Evolutionary conservation across 2,329 filamentous ascomycete species (phyloP).

Genomic region (Tricladium varicosporioides): DNA sequence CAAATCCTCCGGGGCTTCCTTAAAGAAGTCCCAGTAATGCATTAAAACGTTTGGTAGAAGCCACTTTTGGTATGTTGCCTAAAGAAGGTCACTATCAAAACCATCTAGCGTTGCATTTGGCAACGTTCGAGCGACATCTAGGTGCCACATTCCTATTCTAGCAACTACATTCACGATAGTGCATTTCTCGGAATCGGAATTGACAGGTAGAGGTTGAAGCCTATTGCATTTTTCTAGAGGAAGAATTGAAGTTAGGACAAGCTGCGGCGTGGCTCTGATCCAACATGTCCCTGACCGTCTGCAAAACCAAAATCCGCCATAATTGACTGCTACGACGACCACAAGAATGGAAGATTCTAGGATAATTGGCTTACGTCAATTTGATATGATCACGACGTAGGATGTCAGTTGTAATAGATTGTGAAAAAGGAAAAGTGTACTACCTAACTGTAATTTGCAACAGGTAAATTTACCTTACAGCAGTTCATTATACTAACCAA

Average conservation of each 20-base stretch:
- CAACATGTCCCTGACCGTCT: neutral
- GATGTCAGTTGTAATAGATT: no score
- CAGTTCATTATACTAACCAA: no score
- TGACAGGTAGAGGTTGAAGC: slow-evolving; percentile 1
- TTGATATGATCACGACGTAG: no score
- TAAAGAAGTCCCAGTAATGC: neutral
- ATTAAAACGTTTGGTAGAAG: neutral
- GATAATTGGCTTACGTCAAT: no score
- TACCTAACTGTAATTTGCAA: no score
- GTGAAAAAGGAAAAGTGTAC: no score
- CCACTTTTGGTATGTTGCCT: neutral
- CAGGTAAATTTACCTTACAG: no score
- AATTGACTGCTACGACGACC: neutral
- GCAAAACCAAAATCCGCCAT: neutral
- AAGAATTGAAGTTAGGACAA: slow-evolving; percentile 1
- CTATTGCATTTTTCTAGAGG: slow-evolving; percentile 3
- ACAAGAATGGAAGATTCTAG: no score
- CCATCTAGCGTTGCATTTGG: neutral
- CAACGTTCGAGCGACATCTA: neutral
- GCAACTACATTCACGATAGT: slow-evolving; percentile 1
- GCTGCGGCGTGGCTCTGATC: neutral
- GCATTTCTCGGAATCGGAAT: neutral
- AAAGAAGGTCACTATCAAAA: neutral
- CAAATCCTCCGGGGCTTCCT: neutral
- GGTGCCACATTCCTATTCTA: neutral